Conservation (phyloP, 495 filamentous ascomycete genomes). For the Tuber magnatum region DNA sequence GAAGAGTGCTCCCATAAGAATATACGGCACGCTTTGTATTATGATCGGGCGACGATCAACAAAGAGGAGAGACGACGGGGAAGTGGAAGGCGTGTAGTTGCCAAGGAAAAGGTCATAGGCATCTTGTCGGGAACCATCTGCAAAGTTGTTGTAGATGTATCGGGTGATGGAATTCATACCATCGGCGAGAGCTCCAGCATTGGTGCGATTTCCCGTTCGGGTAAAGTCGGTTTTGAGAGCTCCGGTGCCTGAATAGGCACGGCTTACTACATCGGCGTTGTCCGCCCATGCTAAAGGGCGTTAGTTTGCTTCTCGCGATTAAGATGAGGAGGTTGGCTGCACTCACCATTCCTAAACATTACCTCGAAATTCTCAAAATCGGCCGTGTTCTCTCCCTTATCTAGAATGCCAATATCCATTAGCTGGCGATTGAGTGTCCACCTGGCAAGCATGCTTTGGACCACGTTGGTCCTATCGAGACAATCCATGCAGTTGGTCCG, state of each 20-base stretch:
- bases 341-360: slow-evolving; percentile 75
- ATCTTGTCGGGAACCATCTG: slow-evolving; percentile 87
- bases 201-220: slow-evolving; percentile 77
- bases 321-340: background rate
- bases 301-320: slow-evolving; percentile 9
- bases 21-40: slow-evolving; percentile 83
- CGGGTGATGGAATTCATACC: slow-evolving; percentile 71
- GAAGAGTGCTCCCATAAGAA: slow-evolving; percentile 69
- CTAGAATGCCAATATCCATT: slow-evolving; percentile 67
- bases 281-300: slow-evolving; percentile 64
- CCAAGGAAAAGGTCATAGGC: slow-evolving; percentile 92
- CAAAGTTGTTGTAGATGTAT: slow-evolving; percentile 85
- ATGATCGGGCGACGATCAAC: slow-evolving; percentile 74
- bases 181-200: slow-evolving; percentile 72
- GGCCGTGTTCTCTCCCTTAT: slow-evolving; percentile 59
- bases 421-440: slow-evolving; percentile 82
- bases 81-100: slow-evolving; percentile 63
- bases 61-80: slow-evolving; percentile 63
- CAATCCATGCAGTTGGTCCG: slow-evolving; percentile 99
- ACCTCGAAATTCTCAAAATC: slow-evolving; percentile 72
- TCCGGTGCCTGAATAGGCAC: slow-evolving; percentile 86
- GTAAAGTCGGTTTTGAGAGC: slow-evolving; percentile 96
- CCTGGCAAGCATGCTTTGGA: slow-evolving; percentile 89
- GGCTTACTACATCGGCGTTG: slow-evolving; percentile 90
- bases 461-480: slow-evolving; percentile 92